Conservation (phyloP, 176 grass and related monocot genomes). For the Triticum monococcum region DNA sequence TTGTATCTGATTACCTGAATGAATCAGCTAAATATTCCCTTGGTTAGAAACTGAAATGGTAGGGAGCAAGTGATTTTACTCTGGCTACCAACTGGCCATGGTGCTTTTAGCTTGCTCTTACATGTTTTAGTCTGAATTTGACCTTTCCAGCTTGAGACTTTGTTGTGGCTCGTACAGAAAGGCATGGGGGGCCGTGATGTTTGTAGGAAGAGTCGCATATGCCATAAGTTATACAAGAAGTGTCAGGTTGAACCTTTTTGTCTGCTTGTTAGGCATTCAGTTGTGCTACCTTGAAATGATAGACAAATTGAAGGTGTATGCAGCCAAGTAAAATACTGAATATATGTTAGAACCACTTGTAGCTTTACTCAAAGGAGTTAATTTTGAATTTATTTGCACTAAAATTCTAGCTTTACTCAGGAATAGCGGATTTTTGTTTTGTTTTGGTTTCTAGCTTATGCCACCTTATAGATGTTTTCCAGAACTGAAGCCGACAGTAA, state of each 20-base stretch:
- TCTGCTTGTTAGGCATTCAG: constrained; percentile 1
- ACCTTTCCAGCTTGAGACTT: not conserved
- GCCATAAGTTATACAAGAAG: not conserved
- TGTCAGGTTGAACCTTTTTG: not conserved
- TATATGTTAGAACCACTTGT: not conserved
- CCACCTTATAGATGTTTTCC: constrained; percentile 66
- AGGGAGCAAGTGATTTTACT: not conserved
- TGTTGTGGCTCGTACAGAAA: not conserved
- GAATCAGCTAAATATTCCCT: constrained; percentile 31
- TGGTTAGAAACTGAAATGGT: not conserved
- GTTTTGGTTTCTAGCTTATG: constrained; percentile 30
- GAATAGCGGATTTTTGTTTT: constrained; percentile 6
- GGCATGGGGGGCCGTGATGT: not conserved
- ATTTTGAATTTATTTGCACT: not conserved
- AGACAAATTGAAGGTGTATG: not conserved
- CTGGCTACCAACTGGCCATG: not conserved
- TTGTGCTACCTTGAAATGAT: constrained; percentile 17
- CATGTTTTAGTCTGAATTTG: not conserved
- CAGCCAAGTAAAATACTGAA: constrained; percentile 18
- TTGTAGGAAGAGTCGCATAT: not conserved
- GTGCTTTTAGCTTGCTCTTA: constrained; percentile 6
- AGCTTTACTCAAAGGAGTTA: constrained; percentile 2
- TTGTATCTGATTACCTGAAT: constrained; percentile 13
- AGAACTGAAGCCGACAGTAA: constrained; percentile 68
- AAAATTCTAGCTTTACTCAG: constrained; percentile 22